phyloP scores from a whole-genome alignment of 768 basidiomycete species.

The Serendipita vermifera region DNA sequence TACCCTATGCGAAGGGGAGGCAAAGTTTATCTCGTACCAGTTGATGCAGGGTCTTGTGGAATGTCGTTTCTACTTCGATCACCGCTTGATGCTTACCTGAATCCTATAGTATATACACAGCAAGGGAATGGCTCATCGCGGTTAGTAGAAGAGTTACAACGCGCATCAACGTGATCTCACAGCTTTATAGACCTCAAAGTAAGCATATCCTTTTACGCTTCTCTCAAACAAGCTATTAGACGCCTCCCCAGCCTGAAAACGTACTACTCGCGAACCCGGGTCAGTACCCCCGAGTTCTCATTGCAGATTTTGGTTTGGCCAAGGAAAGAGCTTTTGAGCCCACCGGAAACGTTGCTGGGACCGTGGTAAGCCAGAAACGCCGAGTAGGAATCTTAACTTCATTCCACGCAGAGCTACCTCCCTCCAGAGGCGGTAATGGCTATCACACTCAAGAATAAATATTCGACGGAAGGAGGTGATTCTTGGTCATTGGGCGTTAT shows the following conservation, averaged over 20 bases:
- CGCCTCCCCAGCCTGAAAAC: constrained; percentile 62
- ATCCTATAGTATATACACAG: constrained; percentile 46
- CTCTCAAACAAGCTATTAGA: not conserved
- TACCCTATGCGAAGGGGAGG: constrained; percentile 62
- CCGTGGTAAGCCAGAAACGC: no score
- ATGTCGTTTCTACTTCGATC: no score
- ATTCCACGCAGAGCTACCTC: no score
- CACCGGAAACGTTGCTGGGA: constrained; percentile 79
- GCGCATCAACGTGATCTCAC: constrained; percentile 10
- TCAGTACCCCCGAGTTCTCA: constrained; percentile 68
- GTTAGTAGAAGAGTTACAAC: constrained; percentile 26
- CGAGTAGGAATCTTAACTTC: no score
- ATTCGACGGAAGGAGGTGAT: constrained; percentile 68
- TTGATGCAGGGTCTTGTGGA: constrained; percentile 44
- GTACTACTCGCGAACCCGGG: constrained; percentile 68
- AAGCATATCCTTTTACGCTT: not conserved
- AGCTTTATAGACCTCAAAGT: constrained; percentile 50
- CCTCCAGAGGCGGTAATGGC: constrained; percentile 77
- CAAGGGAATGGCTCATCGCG: constrained; percentile 64
- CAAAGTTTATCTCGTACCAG: constrained; percentile 75
- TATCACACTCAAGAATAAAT: constrained; percentile 48
- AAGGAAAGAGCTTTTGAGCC: constrained; percentile 66
- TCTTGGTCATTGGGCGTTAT: constrained; percentile 82
- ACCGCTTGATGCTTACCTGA: no score
- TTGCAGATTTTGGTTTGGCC: constrained; percentile 81